phyloP scores from a whole-genome alignment of 2,329 filamentous ascomycete genomes.

The Fusarium odoratissimum region DNA sequence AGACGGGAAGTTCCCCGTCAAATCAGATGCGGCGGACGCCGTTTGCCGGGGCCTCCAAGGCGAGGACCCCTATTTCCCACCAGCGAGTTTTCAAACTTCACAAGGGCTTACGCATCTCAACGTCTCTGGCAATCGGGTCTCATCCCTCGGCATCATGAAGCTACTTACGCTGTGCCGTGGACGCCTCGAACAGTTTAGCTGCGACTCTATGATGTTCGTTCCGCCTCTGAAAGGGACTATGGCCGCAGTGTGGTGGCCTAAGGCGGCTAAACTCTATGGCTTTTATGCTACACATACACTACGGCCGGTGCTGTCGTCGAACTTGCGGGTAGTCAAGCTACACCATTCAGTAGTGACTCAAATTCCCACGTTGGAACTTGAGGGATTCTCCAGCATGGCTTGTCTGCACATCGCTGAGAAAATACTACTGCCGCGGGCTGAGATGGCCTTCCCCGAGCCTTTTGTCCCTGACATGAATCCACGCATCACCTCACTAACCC shows the following conservation, averaged over 20 bases:
- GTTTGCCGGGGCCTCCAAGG: constrained; percentile 41
- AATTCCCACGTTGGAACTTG: constrained; percentile 58
- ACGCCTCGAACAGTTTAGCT: constrained; percentile 64
- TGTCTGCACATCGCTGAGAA: constrained; percentile 59
- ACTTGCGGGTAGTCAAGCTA: constrained; percentile 63
- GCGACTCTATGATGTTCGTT: constrained; percentile 56
- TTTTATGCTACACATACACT: constrained; percentile 60
- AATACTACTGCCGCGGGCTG: constrained; percentile 55
- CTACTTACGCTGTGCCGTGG: constrained; percentile 58
- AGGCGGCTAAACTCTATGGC: constrained; percentile 53
- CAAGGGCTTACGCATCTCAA: constrained; percentile 64
- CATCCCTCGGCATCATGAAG: constrained; percentile 55
- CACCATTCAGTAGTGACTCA: constrained; percentile 72
- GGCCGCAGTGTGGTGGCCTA: constrained; percentile 48
- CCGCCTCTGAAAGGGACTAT: constrained; percentile 14
- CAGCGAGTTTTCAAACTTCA: constrained; percentile 36
- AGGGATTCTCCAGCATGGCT: constrained; percentile 51
- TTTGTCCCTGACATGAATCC: constrained; percentile 69
- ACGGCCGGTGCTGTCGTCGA: constrained; percentile 64
- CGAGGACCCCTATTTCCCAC: constrained; percentile 34
- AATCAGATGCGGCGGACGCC: constrained; percentile 46
- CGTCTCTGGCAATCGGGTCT: constrained; percentile 63
- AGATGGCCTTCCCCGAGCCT: constrained; percentile 59
- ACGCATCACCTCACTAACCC: constrained; percentile 62
- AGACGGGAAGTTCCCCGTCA: constrained; percentile 39